Evolutionary conservation across 2,329 filamentous ascomycete genomes (phyloP), one percentile per base, ranked within the genome.

Genomic region (Fulvia fulva): DNA sequence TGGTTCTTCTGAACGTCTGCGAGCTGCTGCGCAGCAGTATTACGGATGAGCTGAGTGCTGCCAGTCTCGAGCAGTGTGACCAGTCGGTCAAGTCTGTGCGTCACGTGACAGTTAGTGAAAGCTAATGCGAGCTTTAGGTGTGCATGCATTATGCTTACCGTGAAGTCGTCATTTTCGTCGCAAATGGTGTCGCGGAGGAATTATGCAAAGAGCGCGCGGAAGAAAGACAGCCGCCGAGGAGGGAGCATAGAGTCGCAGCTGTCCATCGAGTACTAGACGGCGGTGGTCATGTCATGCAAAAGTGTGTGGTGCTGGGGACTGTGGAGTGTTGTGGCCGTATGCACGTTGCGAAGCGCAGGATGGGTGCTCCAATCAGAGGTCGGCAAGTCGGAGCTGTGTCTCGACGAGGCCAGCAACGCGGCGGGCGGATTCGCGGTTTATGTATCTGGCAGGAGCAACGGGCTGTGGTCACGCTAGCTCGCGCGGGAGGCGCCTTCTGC

Each of bases 1-100:
- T 97, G 94, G 74, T 94, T 90, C 73, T 97, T 97, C 76, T 99
- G 95, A 75, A 96, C 94, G 76, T 99, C 94, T 62, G 92, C 94
- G 63, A 99, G 83, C 77, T 99, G 94, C 71, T 95, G 91, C 62
- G 96, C 94, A 62, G 94, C 95, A 63, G 94, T 99, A 72, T 97
- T 96, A 67, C 95, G 88, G 72, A 99, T 97, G 66, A 99, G 82
- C 72, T 89, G 88, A 60, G 94, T 99, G 77, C 93, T 97, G 68
- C 94, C 94, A 58, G 94, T 97, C 82, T 99, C 94, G 68, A 99
- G 87, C 73, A 99, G 86, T 65, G 92, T 96, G 74, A 76, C 74
- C 63, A 75, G 65, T 59, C 74, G 73, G 64, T 76, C 74, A 59
- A 76, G 69, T 64, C 74, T 75, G 66, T 41, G 16, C 28, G 21